These are phyloP conservation scores for Fusarium luffae DNA, from an alignment of 2,329 filamentous ascomycete species.

Conservation along the genomic window DNA sequence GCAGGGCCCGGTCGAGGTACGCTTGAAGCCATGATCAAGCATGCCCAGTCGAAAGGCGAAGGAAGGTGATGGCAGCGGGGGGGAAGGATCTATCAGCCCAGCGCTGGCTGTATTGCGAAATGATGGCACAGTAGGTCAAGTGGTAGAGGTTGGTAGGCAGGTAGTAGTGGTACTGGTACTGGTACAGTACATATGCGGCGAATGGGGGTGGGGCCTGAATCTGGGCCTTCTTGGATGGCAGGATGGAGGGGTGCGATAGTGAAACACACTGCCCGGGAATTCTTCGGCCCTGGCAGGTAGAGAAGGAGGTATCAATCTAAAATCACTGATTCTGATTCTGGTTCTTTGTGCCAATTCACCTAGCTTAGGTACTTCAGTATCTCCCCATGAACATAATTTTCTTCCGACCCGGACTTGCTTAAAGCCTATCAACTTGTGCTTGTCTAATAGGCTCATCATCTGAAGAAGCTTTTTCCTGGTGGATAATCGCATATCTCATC, in stretches of 20 bases:
- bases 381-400: background rate
- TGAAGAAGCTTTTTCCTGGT: constrained; percentile 35
- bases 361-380: background rate
- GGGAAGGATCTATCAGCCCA: constrained; percentile 41
- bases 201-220: constrained; percentile 45
- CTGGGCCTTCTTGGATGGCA: constrained; percentile 20
- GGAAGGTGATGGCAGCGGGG: constrained; percentile 27
- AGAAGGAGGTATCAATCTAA: background rate
- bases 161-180: constrained; percentile 34
- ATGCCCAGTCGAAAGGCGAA: constrained; percentile 43
- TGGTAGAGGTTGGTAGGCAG: background rate
- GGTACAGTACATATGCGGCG: constrained; percentile 30
- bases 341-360: background rate
- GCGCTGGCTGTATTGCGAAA: constrained; percentile 37
- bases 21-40: constrained; percentile 53
- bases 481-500: constrained; percentile 48
- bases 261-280: constrained; percentile 46
- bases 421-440: background rate
- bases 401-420: background rate
- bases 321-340: background rate
- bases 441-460: background rate
- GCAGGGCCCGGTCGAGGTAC: constrained; percentile 93
- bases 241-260: constrained; percentile 46
- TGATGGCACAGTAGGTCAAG: constrained; percentile 4
- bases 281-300: constrained; percentile 39